Percentiles rank a stretch among this genome's conserved stretches.
These are phyloP conservation scores for Leccinum rimulosum DNA, from an alignment of 768 basidiomycete species.

Conservation along the genomic window DNA sequence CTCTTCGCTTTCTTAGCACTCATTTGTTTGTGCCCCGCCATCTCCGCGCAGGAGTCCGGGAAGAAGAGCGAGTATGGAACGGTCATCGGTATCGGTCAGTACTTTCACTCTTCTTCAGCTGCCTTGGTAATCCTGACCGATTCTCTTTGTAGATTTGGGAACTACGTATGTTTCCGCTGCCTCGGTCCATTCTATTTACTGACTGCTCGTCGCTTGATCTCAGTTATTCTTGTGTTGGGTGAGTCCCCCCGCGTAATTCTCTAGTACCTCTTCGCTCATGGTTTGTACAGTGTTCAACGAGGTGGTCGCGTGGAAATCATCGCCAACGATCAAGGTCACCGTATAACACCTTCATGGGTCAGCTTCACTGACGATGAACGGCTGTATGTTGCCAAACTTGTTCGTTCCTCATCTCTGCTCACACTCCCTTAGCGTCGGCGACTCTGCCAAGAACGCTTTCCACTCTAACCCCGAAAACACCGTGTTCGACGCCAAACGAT, in stretches of 20 bases:
- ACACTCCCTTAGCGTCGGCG: conserved; percentile 60
- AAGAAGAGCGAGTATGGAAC: conserved; percentile 76
- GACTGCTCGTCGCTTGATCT: conserved; percentile 21
- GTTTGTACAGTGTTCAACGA: conserved; percentile 62
- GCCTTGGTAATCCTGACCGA: background rate
- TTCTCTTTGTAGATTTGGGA: conserved; percentile 66
- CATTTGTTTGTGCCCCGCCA: conserved; percentile 66
- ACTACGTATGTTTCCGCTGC: conserved; percentile 60
- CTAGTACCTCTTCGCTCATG: background rate
- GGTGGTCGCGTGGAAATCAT: conserved; percentile 88
- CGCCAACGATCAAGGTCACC: conserved; percentile 86
- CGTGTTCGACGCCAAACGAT: conserved; percentile 94
- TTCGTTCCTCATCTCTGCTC: background rate
- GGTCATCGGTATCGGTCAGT: conserved; percentile 88
- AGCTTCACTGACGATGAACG: conserved; percentile 78
- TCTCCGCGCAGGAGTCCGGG: conserved; percentile 56
- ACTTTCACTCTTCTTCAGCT: accelerated
- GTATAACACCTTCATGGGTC: conserved; percentile 89
- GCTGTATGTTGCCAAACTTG: conserved; percentile 34
- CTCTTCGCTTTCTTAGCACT: conserved; percentile 68
- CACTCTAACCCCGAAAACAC: conserved; percentile 91
- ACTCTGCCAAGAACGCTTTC: conserved; percentile 95
- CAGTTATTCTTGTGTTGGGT: conserved; percentile 97
- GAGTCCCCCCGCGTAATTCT: conserved; percentile 27
- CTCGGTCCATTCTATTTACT: background rate